Evolutionary conservation across 306 rosid genomes (phyloP), one percentile per base, ranked within the genome.

Genomic region (Acmispon strigosus): DNA sequence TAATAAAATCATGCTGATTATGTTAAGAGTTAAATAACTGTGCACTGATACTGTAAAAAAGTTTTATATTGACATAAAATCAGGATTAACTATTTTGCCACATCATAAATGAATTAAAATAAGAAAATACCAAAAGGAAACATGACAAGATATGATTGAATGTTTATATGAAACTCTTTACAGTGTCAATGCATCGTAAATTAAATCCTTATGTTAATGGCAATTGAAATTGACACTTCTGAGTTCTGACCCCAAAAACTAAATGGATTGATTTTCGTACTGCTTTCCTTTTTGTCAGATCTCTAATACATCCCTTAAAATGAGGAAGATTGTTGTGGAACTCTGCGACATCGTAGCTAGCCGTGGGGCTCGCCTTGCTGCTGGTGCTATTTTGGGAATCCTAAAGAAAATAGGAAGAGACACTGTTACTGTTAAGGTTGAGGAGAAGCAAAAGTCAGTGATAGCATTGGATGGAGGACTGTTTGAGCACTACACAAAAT

Each of bases 381-480:
- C 99, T 24, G 88, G 90, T 7, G 97, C 97, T 63, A 94, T 91
- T 70, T 65, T 86, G 7, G 99, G 97, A 62, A 87, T 94, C 80
- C 79, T 94, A 24, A 94, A 84, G 85, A 94, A 91, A 84, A 27
- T 88, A 76, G 97, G 97, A 80, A 89, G 96, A 83, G 99, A 94
- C 74, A 77, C 84, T 1, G 77, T 62, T 15, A 77, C 84, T 1
- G 77, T 62, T 15, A 94, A 72, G 84, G 84, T 72, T n/a, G 96
- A 89, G 69, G 97, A 87, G 85, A 86, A 75, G 72, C 92, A 86
- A 70, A 91, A 79, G 66, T 86, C 95, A 3, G 96, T 87, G 75
- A 72, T 94, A 61, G 92, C 97, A 32, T 14, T 94, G 80, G 97
- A 94, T 70, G 99, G 99, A 54, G 99, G 97, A 54, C 60, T 94